phyloP scores from a whole-genome alignment of 306 rosid species.

The Medicago arabica region DNA sequence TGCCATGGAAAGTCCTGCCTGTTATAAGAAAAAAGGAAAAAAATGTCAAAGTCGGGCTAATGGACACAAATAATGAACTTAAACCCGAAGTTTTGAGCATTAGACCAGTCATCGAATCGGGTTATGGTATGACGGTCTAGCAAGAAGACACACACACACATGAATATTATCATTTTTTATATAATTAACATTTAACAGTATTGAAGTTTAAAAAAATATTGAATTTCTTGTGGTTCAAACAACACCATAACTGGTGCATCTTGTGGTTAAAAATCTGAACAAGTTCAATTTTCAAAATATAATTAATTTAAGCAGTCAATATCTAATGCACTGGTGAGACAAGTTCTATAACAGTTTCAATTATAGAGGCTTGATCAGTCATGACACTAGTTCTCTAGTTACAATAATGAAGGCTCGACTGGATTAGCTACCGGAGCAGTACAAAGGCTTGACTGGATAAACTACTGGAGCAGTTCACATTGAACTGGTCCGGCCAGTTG shows the following conservation, averaged over 20 bases:
- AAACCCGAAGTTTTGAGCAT: constrained; percentile 11
- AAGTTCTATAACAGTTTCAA: too few species aligned
- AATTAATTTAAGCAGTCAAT: constrained; percentile 1
- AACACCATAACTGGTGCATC: not conserved
- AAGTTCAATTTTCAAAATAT: not conserved
- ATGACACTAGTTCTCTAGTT: too few species aligned
- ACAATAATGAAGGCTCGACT: not conserved
- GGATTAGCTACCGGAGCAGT: not conserved
- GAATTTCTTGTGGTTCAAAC: not conserved
- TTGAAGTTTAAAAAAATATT: constrained; percentile 6
- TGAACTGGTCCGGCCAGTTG: not conserved
- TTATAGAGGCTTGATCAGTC: too few species aligned
- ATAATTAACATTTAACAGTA: constrained; percentile 13
- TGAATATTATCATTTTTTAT: not conserved
- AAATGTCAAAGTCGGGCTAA: constrained; percentile 31
- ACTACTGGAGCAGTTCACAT: not conserved
- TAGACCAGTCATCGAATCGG: not conserved
- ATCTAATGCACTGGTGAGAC: not conserved
- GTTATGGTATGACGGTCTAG: constrained; percentile 9
- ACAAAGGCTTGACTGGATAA: not conserved
- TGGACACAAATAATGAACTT: constrained; percentile 20
- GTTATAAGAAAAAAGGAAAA: constrained; percentile 35
- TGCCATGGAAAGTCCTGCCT: constrained; percentile 99
- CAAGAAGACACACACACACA: not conserved
- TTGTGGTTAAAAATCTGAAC: constrained; percentile 1